Evolutionary conservation across 768 basidiomycete species (phyloP), one percentile per base, ranked within the genome.

Genomic region (Cystofilobasidium macerans): DNA sequence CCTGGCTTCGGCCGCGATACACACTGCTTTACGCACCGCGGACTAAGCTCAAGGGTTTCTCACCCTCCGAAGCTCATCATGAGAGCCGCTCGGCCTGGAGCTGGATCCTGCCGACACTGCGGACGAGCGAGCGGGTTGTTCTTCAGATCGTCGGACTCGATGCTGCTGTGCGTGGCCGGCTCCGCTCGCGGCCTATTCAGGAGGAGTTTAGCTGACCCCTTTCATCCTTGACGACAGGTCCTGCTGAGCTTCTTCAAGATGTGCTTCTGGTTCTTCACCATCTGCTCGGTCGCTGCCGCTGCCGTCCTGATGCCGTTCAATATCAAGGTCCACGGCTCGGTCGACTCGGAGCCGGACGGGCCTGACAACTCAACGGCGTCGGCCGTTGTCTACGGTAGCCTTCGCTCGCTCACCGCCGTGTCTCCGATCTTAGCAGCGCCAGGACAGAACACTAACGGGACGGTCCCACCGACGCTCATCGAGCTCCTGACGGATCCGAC

Each of bases 41-140:
- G 64, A 98, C 94, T 0, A 91, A 92, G 77, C 81, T 98, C 32
- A 93, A 94, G 80, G 91, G 93, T 88, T 94, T 94, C 78, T 93
- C 91, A 5, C 90, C 91, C 24, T 89, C 91, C 70, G 90, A 93
- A 75, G 91, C 88, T 0, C 91, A 93, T 73, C 84, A 85, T 3
- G 86, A 89, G 71, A 81, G 83, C 67, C 84, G 86, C 0, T 61
- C 61, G 18, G 28, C 91, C 95, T 77, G 91, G 91, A 30, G 51
- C 26, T 99, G 95, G 94, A 88, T 99, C 61, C 77, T 94, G 70
- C 94, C 94, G 0, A 98, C 94, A 0, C 81, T 97, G 48, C 79
- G 82, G 65, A 91, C 86, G 0, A 92, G 89, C 53, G 94, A 99
- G 74, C 92, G 89, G 68, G 87, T 90, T 0, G 84, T 99, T 3